A percentile compares a stretch with the other conserved stretches of the same genome.
phyloP scores from a whole-genome alignment of 2,329 filamentous ascomycete genomes.

The Aspergillus transmontanensis region DNA sequence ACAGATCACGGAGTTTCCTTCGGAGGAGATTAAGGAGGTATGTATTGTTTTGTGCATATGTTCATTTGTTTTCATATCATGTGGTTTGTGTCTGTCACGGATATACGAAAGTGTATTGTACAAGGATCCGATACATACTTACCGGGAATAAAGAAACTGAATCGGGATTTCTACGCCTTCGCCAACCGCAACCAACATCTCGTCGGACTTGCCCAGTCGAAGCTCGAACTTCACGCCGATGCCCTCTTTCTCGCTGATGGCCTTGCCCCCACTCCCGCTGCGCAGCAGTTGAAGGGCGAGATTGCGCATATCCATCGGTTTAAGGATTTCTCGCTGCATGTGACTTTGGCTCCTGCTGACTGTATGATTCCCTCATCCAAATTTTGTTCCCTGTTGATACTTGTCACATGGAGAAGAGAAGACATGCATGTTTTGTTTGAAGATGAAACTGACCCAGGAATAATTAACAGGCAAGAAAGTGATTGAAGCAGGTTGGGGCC shows the following conservation, averaged over 20 bases:
- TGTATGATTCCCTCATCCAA: slow-evolving; percentile 44
- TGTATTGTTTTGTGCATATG: slow-evolving; percentile 4
- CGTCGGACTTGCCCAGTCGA: slow-evolving; percentile 28
- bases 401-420: neutral
- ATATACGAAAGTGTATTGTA: too few species aligned
- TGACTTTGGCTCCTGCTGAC: slow-evolving; percentile 77
- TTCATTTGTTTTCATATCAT: too few species aligned
- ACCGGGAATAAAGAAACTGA: slow-evolving; percentile 26
- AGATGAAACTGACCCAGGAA: neutral
- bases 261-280: slow-evolving; percentile 21
- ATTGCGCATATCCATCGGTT: slow-evolving; percentile 77
- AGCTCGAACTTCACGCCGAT: slow-evolving; percentile 27
- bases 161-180: slow-evolving; percentile 24
- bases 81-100: too few species aligned
- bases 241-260: slow-evolving; percentile 30
- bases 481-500: slow-evolving; percentile 75
- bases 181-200: slow-evolving; percentile 30
- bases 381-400: neutral
- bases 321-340: slow-evolving; percentile 71
- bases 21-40: slow-evolving; percentile 28
- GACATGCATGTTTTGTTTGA: neutral
- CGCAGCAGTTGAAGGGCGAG: slow-evolving; percentile 60
- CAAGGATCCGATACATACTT: too few species aligned
- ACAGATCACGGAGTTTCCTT: slow-evolving; percentile 30
- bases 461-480: slow-evolving; percentile 54